phyloP scores from a whole-genome alignment of 257 asterid species.

The Leptodermis oblonga region DNA sequence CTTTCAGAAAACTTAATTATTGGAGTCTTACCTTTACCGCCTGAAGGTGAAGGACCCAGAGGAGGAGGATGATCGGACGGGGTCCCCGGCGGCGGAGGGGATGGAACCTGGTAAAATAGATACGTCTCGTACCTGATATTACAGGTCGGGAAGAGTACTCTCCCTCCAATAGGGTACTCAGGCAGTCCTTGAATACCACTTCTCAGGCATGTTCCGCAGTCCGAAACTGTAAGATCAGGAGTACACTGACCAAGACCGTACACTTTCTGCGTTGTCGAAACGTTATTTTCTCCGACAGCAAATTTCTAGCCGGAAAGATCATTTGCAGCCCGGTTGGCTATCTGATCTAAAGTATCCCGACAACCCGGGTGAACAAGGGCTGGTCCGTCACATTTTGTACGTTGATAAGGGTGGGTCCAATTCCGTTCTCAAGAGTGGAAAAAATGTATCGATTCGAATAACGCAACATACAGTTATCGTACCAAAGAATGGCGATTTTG shows the following conservation, averaged over 20 bases:
- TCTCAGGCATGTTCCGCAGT: constrained; percentile 12
- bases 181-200: background rate
- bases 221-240: constrained; percentile 17
- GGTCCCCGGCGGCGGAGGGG: background rate
- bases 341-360: background rate
- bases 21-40: background rate
- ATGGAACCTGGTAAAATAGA: background rate
- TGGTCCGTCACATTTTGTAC: background rate
- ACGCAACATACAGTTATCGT: too few species aligned
- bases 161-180: background rate
- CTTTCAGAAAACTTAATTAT: background rate
- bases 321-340: background rate
- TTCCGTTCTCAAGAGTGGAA: background rate
- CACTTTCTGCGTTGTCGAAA: background rate
- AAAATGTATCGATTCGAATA: background rate
- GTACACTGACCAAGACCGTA: constrained; percentile 25
- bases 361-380: background rate
- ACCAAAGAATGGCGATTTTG: constrained; percentile 6
- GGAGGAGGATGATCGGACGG: background rate
- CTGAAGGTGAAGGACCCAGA: constrained; percentile 4
- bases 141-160: constrained; percentile 15
- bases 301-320: constrained; percentile 8
- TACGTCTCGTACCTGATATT: constrained; percentile 15
- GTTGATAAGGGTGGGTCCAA: background rate
- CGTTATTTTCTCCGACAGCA: constrained; percentile 8